phyloP scores from a whole-genome alignment of 176 grass and related monocot genomes.

The Miscanthus lutarioriparius region DNA sequence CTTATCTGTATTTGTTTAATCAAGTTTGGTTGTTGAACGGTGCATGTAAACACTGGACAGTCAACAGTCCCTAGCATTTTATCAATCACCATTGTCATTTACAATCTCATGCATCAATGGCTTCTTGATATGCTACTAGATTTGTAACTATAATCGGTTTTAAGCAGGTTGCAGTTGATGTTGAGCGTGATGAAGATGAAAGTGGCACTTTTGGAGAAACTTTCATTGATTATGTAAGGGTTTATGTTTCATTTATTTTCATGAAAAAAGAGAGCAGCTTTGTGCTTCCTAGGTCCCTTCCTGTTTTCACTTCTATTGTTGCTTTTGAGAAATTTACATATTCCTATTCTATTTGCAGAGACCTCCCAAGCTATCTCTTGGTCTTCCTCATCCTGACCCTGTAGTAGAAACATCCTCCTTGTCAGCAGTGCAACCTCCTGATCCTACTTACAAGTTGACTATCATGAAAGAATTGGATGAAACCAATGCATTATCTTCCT shows the following conservation, averaged over 20 bases:
- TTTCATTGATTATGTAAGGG: conserved; percentile 88
- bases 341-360: conserved; percentile 52
- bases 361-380: conserved; percentile 83
- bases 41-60: conserved; percentile 1
- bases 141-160: conserved; percentile 31
- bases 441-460: conserved; percentile 80
- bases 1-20: background rate
- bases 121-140: conserved; percentile 8
- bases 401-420: conserved; percentile 97
- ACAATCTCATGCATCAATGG: background rate
- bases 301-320: background rate
- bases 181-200: conserved; percentile 96
- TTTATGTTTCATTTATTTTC: background rate
- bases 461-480: conserved; percentile 82
- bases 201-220: conserved; percentile 78
- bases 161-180: conserved; percentile 78
- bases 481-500: conserved; percentile 81
- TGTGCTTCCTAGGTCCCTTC: conserved; percentile 14
- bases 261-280: background rate
- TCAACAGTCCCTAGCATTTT: background rate
- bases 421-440: conserved; percentile 96
- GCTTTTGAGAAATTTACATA: conserved; percentile 4
- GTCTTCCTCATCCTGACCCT: conserved; percentile 89
- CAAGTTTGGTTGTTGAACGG: conserved; percentile 4
- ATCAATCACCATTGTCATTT: background rate